A percentile compares a stretch with the other conserved stretches of the same genome.
Conservation (phyloP, 2,329 filamentous ascomycete species). For the Ophiostoma pallidulum region DNA sequence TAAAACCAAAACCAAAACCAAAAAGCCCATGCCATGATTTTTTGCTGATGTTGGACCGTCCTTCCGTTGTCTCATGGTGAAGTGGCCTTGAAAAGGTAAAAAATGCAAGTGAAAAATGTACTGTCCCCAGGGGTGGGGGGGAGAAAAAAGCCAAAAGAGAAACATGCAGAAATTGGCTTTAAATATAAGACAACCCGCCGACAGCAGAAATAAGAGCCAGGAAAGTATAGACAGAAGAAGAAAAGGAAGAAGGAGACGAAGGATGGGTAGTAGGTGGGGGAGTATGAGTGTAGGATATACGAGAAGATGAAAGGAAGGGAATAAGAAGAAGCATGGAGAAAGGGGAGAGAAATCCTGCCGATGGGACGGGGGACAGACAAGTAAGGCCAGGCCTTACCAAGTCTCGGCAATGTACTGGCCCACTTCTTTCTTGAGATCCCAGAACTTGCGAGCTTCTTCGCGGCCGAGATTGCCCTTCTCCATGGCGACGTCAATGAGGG, state of each 20-base stretch:
- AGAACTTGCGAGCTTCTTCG: constrained; percentile 78
- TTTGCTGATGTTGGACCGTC: no score
- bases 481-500: constrained; percentile 85
- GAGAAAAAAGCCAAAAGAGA: background rate
- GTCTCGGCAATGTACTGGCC: constrained; percentile 92
- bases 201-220: background rate
- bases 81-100: background rate
- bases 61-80: no score
- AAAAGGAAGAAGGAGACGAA: background rate
- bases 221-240: no score
- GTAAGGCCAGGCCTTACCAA: constrained; percentile 35
- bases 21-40: no score
- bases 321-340: background rate
- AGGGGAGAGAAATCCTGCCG: background rate
- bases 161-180: no score
- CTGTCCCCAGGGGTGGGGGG: background rate
- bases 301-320: background rate
- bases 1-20: no score
- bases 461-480: constrained; percentile 77
- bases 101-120: background rate
- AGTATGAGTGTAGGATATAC: background rate
- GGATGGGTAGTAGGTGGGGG: no score
- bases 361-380: background rate
- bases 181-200: no score
- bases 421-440: constrained; percentile 81